These are phyloP conservation scores for Globisporangium canariense DNA, from an alignment of 352 stramenopile species.

Conservation along the genomic window DNA sequence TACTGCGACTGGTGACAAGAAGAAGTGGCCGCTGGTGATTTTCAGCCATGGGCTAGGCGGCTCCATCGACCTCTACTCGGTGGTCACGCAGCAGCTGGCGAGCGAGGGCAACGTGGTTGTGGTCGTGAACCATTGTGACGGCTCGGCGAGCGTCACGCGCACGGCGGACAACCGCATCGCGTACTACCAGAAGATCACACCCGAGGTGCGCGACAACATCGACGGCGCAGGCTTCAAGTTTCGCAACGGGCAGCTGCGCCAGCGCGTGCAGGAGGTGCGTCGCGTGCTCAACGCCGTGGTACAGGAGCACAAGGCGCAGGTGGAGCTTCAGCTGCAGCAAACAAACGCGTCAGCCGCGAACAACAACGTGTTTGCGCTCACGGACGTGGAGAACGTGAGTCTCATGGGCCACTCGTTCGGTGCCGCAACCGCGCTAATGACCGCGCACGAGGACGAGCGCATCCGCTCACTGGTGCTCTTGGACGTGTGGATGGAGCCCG, in stretches of 20 bases:
- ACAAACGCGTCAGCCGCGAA: neutral
- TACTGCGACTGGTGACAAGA: neutral
- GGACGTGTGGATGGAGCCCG: conserved; percentile 67
- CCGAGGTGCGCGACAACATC: conserved; percentile 40
- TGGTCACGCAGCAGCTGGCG: conserved; percentile 61
- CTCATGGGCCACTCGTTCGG: conserved; percentile 64
- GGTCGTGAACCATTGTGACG: conserved; percentile 58
- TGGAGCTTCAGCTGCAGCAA: neutral
- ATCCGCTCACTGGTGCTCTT: conserved; percentile 49
- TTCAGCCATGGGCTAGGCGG: conserved; percentile 65
- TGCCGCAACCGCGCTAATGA: conserved; percentile 48
- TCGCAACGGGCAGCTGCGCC: conserved; percentile 53
- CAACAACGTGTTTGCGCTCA: conserved; percentile 27
- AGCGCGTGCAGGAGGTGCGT: conserved; percentile 50
- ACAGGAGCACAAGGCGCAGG: conserved; percentile 14
- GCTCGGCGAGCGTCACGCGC: conserved; percentile 55
- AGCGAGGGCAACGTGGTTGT: conserved; percentile 59
- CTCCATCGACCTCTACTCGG: conserved; percentile 60
- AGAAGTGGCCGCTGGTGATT: conserved; percentile 49
- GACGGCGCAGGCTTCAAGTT: conserved; percentile 53
- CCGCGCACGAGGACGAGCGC: conserved; percentile 43
- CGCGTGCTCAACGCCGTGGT: conserved; percentile 37
- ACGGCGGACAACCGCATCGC: conserved; percentile 33
- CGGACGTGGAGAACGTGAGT: conserved; percentile 35
- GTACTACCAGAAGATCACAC: conserved; percentile 62